Evolutionary conservation across 2,329 filamentous ascomycete genomes (phyloP), one percentile per base, ranked within the genome.

Genomic region (Raffaelea arxii): DNA sequence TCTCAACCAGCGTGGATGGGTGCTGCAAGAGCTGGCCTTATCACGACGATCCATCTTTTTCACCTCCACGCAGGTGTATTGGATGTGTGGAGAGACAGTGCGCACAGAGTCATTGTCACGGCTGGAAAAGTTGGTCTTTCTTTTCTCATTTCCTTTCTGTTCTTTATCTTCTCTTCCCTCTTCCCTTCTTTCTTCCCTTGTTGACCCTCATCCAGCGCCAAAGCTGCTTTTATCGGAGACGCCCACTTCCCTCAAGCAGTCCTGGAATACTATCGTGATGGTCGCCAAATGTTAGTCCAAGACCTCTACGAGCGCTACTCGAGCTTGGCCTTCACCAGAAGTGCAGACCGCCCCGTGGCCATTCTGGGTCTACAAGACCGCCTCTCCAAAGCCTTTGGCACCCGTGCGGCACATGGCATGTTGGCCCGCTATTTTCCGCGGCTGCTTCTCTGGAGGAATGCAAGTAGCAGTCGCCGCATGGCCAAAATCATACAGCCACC

Each of bases 21-120:
- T 67, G 1, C 38, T 67, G 4, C 65, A 69, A 47, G 66, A 68
- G 46, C 54, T 59, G n/a, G 59, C 57, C 0, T 50, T 69, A 2
- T 58, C 65, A 0, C 56, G 59, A 9, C 55, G 67, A 10, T 62
- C 60, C 0, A 61, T 69, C 12, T 63, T 60, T 40, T 70, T 66
- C 47, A 60, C 63, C 0, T 36, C 56, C 1, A 48, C 48, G 0
- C 62, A 68, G 47, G 59, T 60, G 1, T 65, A 68, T 21, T 69
- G 58, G 56, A 64, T 66, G 38, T 69, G 67, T 32, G 60, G 65
- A 6, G 41, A 53, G 0, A 58, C 63, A 1, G 56, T 67, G 1
- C 51, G 58, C 2, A 66, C 61, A 27, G 63, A 67, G 39, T 65
- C 59, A 0, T 18, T 67, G 36, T 55, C 53, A 0, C 57, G 49